Evolutionary conservation across 1,139 yeast species (phyloP).

Genomic region (Yarrowia galli): DNA sequence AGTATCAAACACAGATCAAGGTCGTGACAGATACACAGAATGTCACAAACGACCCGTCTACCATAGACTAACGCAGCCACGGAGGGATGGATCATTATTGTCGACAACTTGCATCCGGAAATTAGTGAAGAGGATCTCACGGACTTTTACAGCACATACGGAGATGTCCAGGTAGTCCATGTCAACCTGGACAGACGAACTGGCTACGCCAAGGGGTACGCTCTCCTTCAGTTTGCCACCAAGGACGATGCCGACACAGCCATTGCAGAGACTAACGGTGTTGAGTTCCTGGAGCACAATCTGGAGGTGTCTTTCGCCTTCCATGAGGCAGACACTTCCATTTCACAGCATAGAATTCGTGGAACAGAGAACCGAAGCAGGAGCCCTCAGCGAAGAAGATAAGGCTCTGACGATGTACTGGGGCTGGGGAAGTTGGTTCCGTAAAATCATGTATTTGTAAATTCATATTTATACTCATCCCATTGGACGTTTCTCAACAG

Average conservation of each 20-base stretch:
- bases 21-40: not conserved
- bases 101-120: constrained; percentile 56
- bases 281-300: constrained; percentile 50
- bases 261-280: constrained; percentile 49
- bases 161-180: constrained; percentile 53
- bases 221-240: constrained; percentile 52
- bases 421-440: too few relatives aligned
- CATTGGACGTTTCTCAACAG: not conserved
- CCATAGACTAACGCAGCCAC: constrained; percentile 31
- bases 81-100: constrained; percentile 57
- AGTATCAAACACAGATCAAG: constrained; percentile 6
- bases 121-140: constrained; percentile 56
- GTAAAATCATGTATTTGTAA: constrained; percentile 11
- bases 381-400: constrained; percentile 19
- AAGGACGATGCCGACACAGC: constrained; percentile 52
- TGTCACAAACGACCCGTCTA: not conserved
- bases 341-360: constrained; percentile 25
- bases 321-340: constrained; percentile 44
- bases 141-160: constrained; percentile 56
- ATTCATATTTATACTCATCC: not conserved
- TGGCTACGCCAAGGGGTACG: constrained; percentile 58
- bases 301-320: constrained; percentile 54
- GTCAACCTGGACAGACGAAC: constrained; percentile 56
- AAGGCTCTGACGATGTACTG: not conserved
- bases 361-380: constrained; percentile 19